Evolutionary conservation across 345 rosid genomes (phyloP), one percentile per base, ranked within the genome.

Genomic region (Salix caprea): DNA sequence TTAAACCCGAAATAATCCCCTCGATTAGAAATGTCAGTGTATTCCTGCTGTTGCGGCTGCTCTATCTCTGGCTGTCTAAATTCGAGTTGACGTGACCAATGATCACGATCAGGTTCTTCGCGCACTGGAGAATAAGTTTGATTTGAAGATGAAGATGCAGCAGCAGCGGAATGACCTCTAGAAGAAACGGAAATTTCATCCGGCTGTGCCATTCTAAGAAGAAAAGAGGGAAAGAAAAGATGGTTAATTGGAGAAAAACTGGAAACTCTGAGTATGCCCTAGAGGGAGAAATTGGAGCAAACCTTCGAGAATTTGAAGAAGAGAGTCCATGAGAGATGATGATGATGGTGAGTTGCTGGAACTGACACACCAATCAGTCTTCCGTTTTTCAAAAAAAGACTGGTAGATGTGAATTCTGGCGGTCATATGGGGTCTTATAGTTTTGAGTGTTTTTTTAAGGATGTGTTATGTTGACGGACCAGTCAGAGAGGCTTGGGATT

Each of bases 11-110:
- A 23, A 40, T 80, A 58, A 60, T 85, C 83, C 30, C 86, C 85
- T 48, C 84, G 82, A 46, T 76, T 77, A 42, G 75, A 69, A 61
- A 85, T 26, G 42, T 1, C 52, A n/a, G 10, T n/a, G 64, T 58
- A 23, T 23, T 42, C 69, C 84, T 89, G 65, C 76, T 69, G 26
- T 79, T 56, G 89, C 46, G 83, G 94, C 70, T 82, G 87, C 84
- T 87, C 90, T 18, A 81, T 70, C 84, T 86, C 93, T 0, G 79
- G 84, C 42, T 65, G 75, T 42, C 40, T 32, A 74, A 69, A 81
- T 2, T 54, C 58, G 10, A 19, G 60, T 11, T 36, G 75, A 65
- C 32, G 40, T 4, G 14, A 39, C 23, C 28, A 21, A 12, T 78
- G 71, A 26, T 32, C 54, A 64, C 5, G 64, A 21, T 30, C 39